A percentile compares a stretch with the other conserved stretches of the same genome.
Evolutionary conservation across 2,329 filamentous ascomycete species (phyloP).

Genomic region (Harringtonia aguacate): DNA sequence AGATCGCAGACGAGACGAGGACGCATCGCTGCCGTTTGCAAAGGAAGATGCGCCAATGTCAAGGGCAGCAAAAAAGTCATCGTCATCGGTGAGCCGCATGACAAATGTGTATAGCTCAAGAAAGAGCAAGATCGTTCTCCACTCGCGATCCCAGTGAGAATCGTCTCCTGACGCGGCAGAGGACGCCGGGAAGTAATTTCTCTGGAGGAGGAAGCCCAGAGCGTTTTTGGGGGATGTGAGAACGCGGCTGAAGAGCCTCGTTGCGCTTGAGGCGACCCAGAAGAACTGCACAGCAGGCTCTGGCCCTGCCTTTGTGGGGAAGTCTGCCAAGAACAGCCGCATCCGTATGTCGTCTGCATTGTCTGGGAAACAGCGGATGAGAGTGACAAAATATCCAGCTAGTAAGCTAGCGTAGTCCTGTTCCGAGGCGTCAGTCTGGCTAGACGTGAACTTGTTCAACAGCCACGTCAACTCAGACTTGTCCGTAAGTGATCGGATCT

Average conservation of each 20-base stretch:
- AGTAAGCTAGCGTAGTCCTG: constrained; percentile 57
- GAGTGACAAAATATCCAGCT: constrained; percentile 75
- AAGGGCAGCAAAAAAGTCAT: constrained; percentile 72
- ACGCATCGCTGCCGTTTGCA: constrained; percentile 17
- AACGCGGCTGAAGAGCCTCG: constrained; percentile 27
- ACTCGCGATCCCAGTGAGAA: constrained; percentile 52
- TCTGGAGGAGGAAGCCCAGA: constrained; percentile 17
- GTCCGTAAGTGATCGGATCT: constrained; percentile 63
- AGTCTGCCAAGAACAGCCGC: constrained; percentile 75
- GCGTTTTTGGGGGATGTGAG: constrained; percentile 18
- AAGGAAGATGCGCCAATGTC: background rate
- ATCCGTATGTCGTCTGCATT: constrained; percentile 84
- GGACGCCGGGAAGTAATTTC: constrained; percentile 8
- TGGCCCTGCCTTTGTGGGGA: constrained; percentile 30
- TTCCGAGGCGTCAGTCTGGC: constrained; percentile 1
- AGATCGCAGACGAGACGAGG: constrained; percentile 35
- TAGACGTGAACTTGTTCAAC: constrained; percentile 31
- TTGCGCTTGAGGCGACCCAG: constrained; percentile 53
- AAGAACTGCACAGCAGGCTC: constrained; percentile 71
- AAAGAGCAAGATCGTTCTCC: constrained; percentile 82
- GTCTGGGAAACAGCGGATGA: constrained; percentile 75
- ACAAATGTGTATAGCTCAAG: constrained; percentile 92
- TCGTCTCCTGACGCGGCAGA: constrained; percentile 11
- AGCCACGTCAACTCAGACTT: constrained; percentile 61
- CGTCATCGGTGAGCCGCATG: constrained; percentile 86